Evolutionary conservation across 2,329 filamentous ascomycete species (phyloP).

Genomic region (Hirsutella rhossiliensis): DNA sequence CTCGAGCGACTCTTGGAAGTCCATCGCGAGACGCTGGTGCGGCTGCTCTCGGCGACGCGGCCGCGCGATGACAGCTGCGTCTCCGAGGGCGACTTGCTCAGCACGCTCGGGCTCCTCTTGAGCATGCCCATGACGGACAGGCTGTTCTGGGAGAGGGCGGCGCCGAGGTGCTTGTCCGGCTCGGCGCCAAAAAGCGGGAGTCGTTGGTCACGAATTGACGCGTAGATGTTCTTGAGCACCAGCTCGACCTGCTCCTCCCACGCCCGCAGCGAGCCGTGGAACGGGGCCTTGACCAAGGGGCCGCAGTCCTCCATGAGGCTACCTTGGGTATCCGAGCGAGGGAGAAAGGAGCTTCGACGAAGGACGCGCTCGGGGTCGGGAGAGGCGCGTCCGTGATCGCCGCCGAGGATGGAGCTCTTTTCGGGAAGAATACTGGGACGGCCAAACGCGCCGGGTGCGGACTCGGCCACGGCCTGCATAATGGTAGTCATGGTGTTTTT

Average conservation of each 20-base stretch:
- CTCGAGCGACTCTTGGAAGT: slow-evolving; percentile 76
- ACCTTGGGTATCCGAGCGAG: slow-evolving; percentile 29
- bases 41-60: slow-evolving; percentile 48
- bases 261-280: slow-evolving; percentile 59
- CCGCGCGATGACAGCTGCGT: slow-evolving; percentile 57
- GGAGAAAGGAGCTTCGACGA: slow-evolving; percentile 37
- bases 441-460: slow-evolving; percentile 55
- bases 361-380: slow-evolving; percentile 25
- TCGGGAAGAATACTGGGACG: slow-evolving; percentile 43
- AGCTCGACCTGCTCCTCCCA: slow-evolving; percentile 86
- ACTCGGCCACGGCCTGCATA: slow-evolving; percentile 60
- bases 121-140: slow-evolving; percentile 68
- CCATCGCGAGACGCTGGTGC: slow-evolving; percentile 55
- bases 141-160: slow-evolving; percentile 39
- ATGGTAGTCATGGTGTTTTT: slow-evolving; percentile 95
- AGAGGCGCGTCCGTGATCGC: slow-evolving; percentile 20
- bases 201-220: slow-evolving; percentile 75
- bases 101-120: slow-evolving; percentile 75
- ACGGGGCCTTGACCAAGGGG: slow-evolving; percentile 65
- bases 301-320: slow-evolving; percentile 47
- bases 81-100: slow-evolving; percentile 90
- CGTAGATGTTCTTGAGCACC: slow-evolving; percentile 87
- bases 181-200: slow-evolving; percentile 73
- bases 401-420: slow-evolving; percentile 17
- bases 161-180: slow-evolving; percentile 24